Evolutionary conservation across 176 grass and related monocot genomes (phyloP).

Genomic region (Hsuehochloa calcarea): DNA sequence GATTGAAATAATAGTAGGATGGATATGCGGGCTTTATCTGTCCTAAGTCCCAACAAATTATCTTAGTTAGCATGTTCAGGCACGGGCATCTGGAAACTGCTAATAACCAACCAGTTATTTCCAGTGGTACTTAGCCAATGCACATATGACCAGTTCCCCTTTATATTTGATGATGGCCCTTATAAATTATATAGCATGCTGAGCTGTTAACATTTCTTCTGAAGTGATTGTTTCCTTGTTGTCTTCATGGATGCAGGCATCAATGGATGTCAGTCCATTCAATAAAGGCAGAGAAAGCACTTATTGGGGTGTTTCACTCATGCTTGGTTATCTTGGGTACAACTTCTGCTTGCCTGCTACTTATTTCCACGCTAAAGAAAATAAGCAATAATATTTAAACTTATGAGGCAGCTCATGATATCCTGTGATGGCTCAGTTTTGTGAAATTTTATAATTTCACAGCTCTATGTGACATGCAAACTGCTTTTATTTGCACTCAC

Average conservation of each 20-base stretch:
- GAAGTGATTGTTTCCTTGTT: background rate
- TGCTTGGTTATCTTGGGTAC: conserved; percentile 99
- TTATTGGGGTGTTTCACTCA: conserved; percentile 82
- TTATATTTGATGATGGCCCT: background rate
- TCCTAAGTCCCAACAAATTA: background rate
- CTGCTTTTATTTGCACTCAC: background rate
- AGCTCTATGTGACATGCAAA: background rate
- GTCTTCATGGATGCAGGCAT: conserved; percentile 61
- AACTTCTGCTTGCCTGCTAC: background rate
- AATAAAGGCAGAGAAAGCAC: conserved; percentile 87
- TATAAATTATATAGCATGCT: background rate
- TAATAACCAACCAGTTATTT: background rate
- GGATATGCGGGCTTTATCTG: background rate
- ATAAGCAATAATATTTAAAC: background rate
- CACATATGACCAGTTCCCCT: background rate
- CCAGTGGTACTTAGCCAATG: background rate
- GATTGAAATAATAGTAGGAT: background rate
- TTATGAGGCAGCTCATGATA: background rate
- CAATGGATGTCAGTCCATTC: conserved; percentile 59
- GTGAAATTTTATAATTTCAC: background rate
- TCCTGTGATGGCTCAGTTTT: background rate
- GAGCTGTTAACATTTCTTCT: background rate
- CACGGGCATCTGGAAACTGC: background rate
- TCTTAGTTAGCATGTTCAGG: background rate
- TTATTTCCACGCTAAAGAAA: conserved; percentile 7